A percentile compares a stretch with the other conserved stretches of the same genome.
Conservation (phyloP, 2,329 filamentous ascomycete species). For the Leptographium lundbergii region DNA sequence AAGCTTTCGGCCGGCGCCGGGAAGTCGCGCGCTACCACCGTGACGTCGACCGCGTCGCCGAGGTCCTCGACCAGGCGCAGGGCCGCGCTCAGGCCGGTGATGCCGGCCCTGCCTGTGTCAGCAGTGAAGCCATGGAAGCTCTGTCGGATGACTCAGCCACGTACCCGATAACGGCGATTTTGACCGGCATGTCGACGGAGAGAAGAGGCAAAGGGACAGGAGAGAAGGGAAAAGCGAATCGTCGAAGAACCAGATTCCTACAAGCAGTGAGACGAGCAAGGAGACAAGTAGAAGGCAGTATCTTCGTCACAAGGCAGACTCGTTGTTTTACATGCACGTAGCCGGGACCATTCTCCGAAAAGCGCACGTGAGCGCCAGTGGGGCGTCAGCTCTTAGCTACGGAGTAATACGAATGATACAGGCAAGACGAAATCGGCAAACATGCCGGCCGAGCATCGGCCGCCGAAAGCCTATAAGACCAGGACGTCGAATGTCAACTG, state of each 20-base stretch:
- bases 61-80: slow-evolving; percentile 27
- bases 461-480: not conserved
- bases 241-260: no score
- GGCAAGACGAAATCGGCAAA: no score
- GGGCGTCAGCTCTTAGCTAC: no score
- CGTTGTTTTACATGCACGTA: no score
- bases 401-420: no score
- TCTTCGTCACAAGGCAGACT: no score
- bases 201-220: not conserved
- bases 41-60: slow-evolving; percentile 21
- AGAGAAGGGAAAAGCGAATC: no score
- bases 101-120: slow-evolving; percentile 31
- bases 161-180: not conserved
- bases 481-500: not conserved
- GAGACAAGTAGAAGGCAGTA: no score
- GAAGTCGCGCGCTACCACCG: slow-evolving; percentile 33
- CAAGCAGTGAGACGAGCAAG: no score
- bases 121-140: not conserved
- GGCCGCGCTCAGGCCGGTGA: slow-evolving; percentile 38
- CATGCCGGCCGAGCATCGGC: not conserved
- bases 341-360: no score
- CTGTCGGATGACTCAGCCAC: not conserved
- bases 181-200: not conserved
- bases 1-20: slow-evolving; percentile 31
- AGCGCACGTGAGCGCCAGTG: no score